Evolutionary conservation across 2,329 filamentous ascomycete genomes (phyloP).

Genomic region (Nemania diffusa): DNA sequence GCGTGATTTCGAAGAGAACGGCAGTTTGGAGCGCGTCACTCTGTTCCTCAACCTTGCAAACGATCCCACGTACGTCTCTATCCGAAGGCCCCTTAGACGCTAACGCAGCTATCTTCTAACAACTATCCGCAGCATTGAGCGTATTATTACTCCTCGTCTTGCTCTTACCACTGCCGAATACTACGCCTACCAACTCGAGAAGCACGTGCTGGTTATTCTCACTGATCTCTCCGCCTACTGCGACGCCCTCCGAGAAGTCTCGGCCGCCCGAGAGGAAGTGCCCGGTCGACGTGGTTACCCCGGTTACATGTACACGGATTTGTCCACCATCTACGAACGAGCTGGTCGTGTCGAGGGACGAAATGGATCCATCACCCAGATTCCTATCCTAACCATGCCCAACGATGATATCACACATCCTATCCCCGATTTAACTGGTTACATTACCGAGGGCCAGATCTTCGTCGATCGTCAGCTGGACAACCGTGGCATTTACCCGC

Average conservation of each 20-base stretch:
- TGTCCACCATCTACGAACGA: constrained; percentile 99
- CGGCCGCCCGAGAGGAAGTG: constrained; percentile 97
- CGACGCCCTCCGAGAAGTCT: constrained; percentile 98
- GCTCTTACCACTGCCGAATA: constrained; percentile 98
- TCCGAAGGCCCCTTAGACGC: not conserved
- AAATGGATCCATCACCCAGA: constrained; percentile 98
- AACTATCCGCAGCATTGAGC: constrained; percentile 78
- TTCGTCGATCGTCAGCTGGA: constrained; percentile 92
- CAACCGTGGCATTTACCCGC: constrained; percentile 98
- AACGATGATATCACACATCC: constrained; percentile 99
- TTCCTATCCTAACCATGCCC: constrained; percentile 98
- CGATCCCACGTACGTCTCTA: constrained; percentile 84
- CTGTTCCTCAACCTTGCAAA: constrained; percentile 99
- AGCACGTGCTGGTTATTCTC: constrained; percentile 98
- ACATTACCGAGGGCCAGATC: constrained; percentile 99
- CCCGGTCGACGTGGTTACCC: constrained; percentile 99
- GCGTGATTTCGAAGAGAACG: constrained; percentile 98
- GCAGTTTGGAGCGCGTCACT: constrained; percentile 95
- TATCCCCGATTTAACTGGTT: constrained; percentile 97
- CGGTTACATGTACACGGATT: constrained; percentile 99
- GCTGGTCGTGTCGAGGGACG: constrained; percentile 96
- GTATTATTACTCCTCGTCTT: constrained; percentile 99
- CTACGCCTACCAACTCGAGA: constrained; percentile 99
- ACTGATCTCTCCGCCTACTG: constrained; percentile 98
- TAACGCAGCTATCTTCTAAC: constrained; percentile 35